These are phyloP conservation scores for Antitrichia curtipendula DNA, from an alignment of 225 moss, liverwort and hornwort genomes.

Conservation along the genomic window DNA sequence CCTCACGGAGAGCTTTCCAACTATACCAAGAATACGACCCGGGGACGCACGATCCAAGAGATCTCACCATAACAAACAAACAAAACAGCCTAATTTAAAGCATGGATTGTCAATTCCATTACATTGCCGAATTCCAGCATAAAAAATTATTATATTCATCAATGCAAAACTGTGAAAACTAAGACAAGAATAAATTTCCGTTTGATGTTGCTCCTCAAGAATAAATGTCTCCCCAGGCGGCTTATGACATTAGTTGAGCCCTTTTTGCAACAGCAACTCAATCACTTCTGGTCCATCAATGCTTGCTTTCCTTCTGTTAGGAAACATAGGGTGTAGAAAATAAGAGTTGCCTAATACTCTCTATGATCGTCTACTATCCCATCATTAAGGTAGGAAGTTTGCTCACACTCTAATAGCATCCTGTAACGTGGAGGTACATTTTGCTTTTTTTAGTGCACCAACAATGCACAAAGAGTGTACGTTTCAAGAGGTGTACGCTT, in stretches of 20 bases:
- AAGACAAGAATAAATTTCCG: not conserved
- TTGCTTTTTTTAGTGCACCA: not conserved
- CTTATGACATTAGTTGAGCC: not conserved
- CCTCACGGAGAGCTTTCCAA: too few species aligned
- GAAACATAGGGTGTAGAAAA: not conserved
- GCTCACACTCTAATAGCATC: too few species aligned
- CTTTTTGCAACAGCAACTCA: not conserved
- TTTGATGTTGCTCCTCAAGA: not conserved
- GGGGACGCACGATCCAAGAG: too few species aligned
- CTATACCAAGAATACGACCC: too few species aligned
- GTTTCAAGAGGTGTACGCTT: rapidly evolving
- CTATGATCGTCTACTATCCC: not conserved
- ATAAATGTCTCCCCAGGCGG: too few species aligned
- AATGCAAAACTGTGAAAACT: not conserved
- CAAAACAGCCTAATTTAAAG: too few species aligned
- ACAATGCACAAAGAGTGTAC: not conserved
- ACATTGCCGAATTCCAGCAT: not conserved
- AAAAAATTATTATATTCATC: not conserved
- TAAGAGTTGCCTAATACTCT: not conserved
- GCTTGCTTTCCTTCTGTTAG: not conserved
- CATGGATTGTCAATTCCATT: not conserved
- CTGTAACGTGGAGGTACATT: not conserved
- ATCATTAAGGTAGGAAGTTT: not conserved
- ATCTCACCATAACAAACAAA: too few species aligned
- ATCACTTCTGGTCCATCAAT: not conserved